Evolutionary conservation across 768 basidiomycete genomes (phyloP).

Genomic region (Coprinellus micaceus): DNA sequence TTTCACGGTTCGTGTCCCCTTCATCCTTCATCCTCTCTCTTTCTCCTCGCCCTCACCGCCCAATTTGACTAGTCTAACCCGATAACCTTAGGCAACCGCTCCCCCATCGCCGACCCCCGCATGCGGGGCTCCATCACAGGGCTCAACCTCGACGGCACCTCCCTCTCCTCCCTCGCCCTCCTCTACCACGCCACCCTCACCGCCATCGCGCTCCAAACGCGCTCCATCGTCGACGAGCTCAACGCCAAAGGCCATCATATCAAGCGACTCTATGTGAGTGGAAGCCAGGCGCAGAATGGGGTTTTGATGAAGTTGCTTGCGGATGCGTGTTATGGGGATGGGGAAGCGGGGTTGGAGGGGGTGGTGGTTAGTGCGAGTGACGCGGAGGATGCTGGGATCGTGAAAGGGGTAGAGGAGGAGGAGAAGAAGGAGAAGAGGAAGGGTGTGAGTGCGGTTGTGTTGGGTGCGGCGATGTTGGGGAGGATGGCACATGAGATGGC

Average conservation of each 20-base stretch:
- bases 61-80: not conserved
- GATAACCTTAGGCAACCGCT: constrained; percentile 78
- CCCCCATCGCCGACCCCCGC: constrained; percentile 90
- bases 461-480: constrained; percentile 92
- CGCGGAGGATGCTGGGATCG: constrained; percentile 79
- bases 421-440: constrained; percentile 77
- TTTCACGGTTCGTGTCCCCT: constrained; percentile 63
- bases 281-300: constrained; percentile 89
- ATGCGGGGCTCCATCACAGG: constrained; percentile 94
- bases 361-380: constrained; percentile 41
- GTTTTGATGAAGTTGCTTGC: constrained; percentile 88
- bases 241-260: constrained; percentile 82
- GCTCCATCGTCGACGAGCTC: constrained; percentile 90
- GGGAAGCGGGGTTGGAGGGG: constrained; percentile 48
- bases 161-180: constrained; percentile 76
- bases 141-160: constrained; percentile 52
- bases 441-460: constrained; percentile 77
- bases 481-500: constrained; percentile 69
- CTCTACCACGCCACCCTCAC: constrained; percentile 91
- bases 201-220: constrained; percentile 90
- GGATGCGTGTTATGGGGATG: constrained; percentile 74
- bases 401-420: constrained; percentile 80
- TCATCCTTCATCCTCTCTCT: no score
- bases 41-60: not conserved
- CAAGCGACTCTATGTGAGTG: constrained; percentile 84